Conservation (phyloP, 352 stramenopile species). For the Halophytophthora polymorphica region DNA sequence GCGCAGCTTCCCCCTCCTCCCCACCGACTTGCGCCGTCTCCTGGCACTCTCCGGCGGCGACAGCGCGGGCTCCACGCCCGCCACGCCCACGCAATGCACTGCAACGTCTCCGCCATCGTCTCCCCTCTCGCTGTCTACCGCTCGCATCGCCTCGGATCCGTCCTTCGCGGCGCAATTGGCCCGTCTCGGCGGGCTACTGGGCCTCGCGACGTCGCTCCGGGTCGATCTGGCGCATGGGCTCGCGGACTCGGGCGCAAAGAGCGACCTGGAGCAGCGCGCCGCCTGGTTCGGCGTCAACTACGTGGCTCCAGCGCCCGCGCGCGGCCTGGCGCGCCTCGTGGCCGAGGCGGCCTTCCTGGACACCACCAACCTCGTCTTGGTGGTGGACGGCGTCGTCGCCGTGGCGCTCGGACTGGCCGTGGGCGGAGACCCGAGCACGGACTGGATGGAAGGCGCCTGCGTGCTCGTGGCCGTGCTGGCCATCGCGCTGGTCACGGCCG, state of each 20-base stretch:
- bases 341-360: conserved; percentile 50
- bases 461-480: conserved; percentile 87
- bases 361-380: conserved; percentile 40
- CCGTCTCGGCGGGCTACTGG: conserved; percentile 37
- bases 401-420: conserved; percentile 29
- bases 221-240: conserved; percentile 41
- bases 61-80: background rate
- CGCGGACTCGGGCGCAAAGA: conserved; percentile 20
- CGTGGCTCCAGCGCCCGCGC: conserved; percentile 16
- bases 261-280: conserved; percentile 19
- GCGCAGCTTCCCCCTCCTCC: conserved; percentile 8
- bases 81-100: background rate
- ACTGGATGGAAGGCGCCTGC: conserved; percentile 67
- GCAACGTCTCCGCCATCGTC: conserved; percentile 4
- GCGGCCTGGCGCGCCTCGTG: conserved; percentile 71
- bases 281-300: conserved; percentile 35
- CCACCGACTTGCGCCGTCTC: conserved; percentile 16
- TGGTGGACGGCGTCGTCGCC: conserved; percentile 32
- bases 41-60: conserved; percentile 9
- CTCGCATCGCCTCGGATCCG: conserved; percentile 9
- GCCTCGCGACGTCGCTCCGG: conserved; percentile 30
- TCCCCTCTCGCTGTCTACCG: conserved; percentile 5
- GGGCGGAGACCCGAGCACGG: conserved; percentile 19
- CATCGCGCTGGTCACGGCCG: conserved; percentile 74
- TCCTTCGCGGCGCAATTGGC: conserved; percentile 28